Conservation (phyloP, 2,329 filamentous ascomycete genomes). For the Blastomyces parvus region DNA sequence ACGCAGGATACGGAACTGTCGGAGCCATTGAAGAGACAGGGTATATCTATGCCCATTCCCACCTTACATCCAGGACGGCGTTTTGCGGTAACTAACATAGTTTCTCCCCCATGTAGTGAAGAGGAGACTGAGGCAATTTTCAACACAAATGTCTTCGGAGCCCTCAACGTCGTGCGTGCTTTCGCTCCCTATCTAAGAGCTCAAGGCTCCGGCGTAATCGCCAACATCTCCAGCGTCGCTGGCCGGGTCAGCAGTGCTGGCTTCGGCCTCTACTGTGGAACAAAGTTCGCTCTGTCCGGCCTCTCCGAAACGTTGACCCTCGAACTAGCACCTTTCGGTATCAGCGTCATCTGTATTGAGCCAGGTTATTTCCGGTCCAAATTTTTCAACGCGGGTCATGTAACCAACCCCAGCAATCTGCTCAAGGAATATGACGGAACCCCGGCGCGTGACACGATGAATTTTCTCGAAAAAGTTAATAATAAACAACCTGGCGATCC, state of each 20-base stretch:
- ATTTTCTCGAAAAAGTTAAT: no score
- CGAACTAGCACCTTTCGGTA: no score
- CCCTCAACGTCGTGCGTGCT: slow-evolving; percentile 29
- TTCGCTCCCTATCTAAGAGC: slow-evolving; percentile 30
- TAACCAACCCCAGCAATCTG: no score
- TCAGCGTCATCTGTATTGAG: no score
- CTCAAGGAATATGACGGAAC: no score
- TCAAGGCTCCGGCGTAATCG: slow-evolving; percentile 25
- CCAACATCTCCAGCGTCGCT: slow-evolving; percentile 30
- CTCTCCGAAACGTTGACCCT: no score
- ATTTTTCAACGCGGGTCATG: no score
- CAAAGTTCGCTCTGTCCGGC: slow-evolving; percentile 29
- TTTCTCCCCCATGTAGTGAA: slow-evolving; percentile 5
- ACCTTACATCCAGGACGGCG: neutral
- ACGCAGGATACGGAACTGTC: slow-evolving; percentile 24
- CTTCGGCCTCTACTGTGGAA: slow-evolving; percentile 28
- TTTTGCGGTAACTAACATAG: neutral
- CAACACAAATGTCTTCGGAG: slow-evolving; percentile 32
- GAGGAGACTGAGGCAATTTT: slow-evolving; percentile 24
- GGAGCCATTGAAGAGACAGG: slow-evolving; percentile 25
- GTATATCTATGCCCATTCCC: slow-evolving; percentile 11
- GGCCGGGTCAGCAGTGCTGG: slow-evolving; percentile 22
- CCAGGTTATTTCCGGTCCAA: no score
- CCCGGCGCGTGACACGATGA: no score
- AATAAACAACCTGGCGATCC: no score